phyloP scores from a whole-genome alignment of 768 basidiomycete genomes.

The Suillus subluteus region DNA sequence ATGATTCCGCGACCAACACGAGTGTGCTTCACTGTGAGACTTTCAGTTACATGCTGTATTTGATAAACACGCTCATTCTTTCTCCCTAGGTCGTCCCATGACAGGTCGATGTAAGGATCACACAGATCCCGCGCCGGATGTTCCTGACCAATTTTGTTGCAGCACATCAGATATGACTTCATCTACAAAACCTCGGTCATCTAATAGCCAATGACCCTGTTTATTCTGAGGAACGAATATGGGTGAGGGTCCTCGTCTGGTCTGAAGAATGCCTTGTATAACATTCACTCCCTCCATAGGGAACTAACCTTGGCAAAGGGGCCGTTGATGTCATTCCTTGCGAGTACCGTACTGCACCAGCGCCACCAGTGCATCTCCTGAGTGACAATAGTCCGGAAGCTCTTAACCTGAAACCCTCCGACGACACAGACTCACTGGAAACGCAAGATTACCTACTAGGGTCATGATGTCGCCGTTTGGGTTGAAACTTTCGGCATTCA shows the following conservation, averaged over 20 bases:
- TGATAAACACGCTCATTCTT: constrained; percentile 10
- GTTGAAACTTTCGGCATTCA: too few relatives aligned
- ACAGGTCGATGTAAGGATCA: constrained; percentile 85
- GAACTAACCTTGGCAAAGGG: constrained; percentile 70
- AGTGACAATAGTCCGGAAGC: constrained; percentile 52
- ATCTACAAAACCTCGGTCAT: constrained; percentile 91
- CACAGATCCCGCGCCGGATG: background rate
- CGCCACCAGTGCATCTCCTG: constrained; percentile 45
- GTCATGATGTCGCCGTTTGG: too few relatives aligned
- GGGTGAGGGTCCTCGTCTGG: constrained; percentile 49
- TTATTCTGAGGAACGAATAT: constrained; percentile 80
- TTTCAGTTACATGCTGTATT: background rate
- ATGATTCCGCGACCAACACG: constrained; percentile 78
- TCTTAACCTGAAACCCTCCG: constrained; percentile 20
- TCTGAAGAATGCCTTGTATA: constrained; percentile 1
- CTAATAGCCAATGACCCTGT: constrained; percentile 96
- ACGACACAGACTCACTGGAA: background rate
- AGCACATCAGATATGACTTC: constrained; percentile 98
- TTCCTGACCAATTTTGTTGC: constrained; percentile 15
- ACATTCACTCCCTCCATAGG: constrained; percentile 44
- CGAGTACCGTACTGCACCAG: constrained; percentile 64
- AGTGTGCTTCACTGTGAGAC: constrained; percentile 82
- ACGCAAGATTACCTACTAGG: too few relatives aligned
- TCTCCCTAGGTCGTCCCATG: constrained; percentile 68
- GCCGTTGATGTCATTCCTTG: constrained; percentile 80